Evolutionary conservation across 768 basidiomycete genomes (phyloP), one percentile per base, ranked within the genome.

Genomic region (Kwoniella heveanensis): DNA sequence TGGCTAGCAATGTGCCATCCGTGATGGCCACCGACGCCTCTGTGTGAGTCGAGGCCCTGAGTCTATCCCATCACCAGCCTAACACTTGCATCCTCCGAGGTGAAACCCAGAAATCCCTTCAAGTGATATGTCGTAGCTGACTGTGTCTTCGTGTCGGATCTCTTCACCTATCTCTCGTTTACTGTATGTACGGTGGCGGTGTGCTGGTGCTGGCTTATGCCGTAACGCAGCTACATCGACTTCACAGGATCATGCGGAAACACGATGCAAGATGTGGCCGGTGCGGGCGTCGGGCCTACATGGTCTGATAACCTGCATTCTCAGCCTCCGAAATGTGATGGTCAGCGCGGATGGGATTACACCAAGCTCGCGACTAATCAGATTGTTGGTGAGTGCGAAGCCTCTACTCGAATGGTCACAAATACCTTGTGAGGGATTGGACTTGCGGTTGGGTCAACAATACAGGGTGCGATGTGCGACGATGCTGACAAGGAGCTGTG

Each of bases 321-420:
- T 10, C 10, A 9, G 19, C 17, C 39, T 44, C 39, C 39, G 39
- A 44, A 44, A 44, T 44, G 39, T 17, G 39, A 44, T 4, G 17
- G 39, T 17, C 39, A 44, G 39, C 6, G 39, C 4, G 47, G 39
- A 19, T 22, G 19, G 21, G 30, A 30, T 27, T 32, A 47, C 6
- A 27, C 57, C 8, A 13, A 58, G 39, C 47, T 58, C 13, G 57
- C 24, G 22, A 58, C 57, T 25, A 58, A 32, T 22, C 44, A 27
- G 47, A 58, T 58, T 21, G 57, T 58, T 49, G 57, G 57, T 58
- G 13, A 49, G 57, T 50, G n/a, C n/a, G n/a, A n/a, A n/a, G n/a
- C n/a, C n/a, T n/a, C n/a, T n/a, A n/a, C n/a, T n/a, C n/a, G n/a
- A n/a, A n/a, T n/a, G n/a, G n/a, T n/a, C n/a, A n/a, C n/a, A n/a